Evolutionary conservation across 164 flowering plant genomes (phyloP).

Genomic region (Brasenia schreberi): DNA sequence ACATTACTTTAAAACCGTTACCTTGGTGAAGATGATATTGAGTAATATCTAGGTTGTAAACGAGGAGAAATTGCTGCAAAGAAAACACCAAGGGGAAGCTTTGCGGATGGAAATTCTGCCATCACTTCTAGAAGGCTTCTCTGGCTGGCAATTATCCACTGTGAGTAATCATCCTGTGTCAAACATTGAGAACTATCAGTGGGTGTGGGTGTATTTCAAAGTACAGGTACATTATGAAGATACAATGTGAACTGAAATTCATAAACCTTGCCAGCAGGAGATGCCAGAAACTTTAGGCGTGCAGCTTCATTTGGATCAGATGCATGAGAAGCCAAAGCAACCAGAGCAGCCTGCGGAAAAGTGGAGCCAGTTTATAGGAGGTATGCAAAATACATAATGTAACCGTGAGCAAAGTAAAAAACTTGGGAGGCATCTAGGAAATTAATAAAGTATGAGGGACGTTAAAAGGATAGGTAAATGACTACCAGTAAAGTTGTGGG

Average conservation of each 20-base stretch:
- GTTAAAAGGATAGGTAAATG: too few relatives aligned
- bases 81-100: too few relatives aligned
- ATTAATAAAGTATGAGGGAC: too few relatives aligned
- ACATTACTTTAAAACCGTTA: constrained; percentile 14
- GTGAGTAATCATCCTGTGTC: constrained; percentile 87
- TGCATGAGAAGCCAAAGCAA: constrained; percentile 91
- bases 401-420: too few relatives aligned
- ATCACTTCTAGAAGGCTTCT: too few relatives aligned
- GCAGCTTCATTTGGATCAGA: constrained; percentile 86
- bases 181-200: not conserved
- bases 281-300: constrained; percentile 66
- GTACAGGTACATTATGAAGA: not conserved
- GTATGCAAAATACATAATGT: too few relatives aligned
- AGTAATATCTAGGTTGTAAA: constrained; percentile 91
- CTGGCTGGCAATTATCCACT: constrained; percentile 80
- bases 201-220: not conserved
- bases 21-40: constrained; percentile 95
- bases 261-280: constrained; percentile 92
- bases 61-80: constrained; percentile 90
- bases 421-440: too few relatives aligned
- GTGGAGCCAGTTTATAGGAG: too few relatives aligned
- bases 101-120: constrained; percentile 91
- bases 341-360: constrained; percentile 59
- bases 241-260: not conserved
- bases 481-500: too few relatives aligned